phyloP scores from a whole-genome alignment of 768 basidiomycete genomes.

The Asterophora lycoperdoides region DNA sequence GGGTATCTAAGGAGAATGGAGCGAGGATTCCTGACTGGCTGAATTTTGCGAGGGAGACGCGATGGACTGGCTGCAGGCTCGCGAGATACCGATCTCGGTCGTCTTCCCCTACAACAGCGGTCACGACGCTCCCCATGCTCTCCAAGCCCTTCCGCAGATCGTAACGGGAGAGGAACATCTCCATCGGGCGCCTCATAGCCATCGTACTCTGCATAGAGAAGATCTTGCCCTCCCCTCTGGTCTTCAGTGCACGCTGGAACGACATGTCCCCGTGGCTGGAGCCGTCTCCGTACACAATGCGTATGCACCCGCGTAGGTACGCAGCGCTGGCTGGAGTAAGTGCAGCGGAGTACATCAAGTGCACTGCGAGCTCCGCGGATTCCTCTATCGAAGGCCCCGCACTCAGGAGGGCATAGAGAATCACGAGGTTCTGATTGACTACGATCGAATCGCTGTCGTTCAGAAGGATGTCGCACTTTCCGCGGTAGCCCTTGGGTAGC shows the following conservation, averaged over 20 bases:
- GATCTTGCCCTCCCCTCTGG: conserved; percentile 32
- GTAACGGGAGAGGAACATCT: conserved; percentile 28
- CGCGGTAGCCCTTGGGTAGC: conserved; percentile 31
- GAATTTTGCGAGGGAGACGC: conserved; percentile 31
- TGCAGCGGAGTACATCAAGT: conserved; percentile 40
- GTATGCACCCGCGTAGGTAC: conserved; percentile 32
- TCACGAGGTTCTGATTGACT: conserved; percentile 37
- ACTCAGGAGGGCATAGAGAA: conserved; percentile 34
- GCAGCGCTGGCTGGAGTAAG: conserved; percentile 31
- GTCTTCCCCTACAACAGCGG: conserved; percentile 36
- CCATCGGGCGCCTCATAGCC: conserved; percentile 33
- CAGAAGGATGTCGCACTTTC: conserved; percentile 35
- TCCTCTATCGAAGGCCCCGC: conserved; percentile 37
- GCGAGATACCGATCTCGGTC: conserved; percentile 37
- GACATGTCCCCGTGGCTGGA: conserved; percentile 31
- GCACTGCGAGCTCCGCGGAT: conserved; percentile 37
- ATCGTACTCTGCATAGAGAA: conserved; percentile 34
- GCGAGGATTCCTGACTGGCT: conserved; percentile 37
- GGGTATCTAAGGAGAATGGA: conserved; percentile 33
- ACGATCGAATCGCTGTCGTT: conserved; percentile 35
- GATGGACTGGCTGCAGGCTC: conserved; percentile 37
- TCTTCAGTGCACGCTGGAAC: conserved; percentile 31
- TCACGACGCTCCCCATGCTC: conserved; percentile 27
- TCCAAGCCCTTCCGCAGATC: conserved; percentile 25
- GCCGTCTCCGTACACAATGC: conserved; percentile 31